A percentile compares a stretch with the other conserved stretches of the same genome.
Conservation (phyloP, 2,329 filamentous ascomycete genomes). For the Colletotrichum echinochloae region DNA sequence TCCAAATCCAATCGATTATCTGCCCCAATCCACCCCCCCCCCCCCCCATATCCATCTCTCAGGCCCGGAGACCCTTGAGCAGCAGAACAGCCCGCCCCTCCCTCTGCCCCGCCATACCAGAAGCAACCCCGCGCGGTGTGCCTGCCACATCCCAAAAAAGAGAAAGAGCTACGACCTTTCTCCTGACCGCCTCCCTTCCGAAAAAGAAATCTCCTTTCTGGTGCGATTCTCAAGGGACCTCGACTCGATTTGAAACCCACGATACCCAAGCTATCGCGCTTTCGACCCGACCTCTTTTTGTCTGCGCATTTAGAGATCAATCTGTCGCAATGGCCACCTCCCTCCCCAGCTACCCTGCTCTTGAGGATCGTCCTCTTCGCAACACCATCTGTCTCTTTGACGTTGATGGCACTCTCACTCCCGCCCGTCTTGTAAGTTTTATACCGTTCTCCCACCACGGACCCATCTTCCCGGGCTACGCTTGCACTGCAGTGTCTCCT, state of each 20-base stretch:
- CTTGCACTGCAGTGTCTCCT: not conserved
- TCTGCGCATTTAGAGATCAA: slow-evolving; percentile 7
- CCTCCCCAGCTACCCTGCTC: slow-evolving; percentile 71
- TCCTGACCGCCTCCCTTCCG: slow-evolving; percentile 1
- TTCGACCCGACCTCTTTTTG: not conserved
- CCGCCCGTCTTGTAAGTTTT: slow-evolving; percentile 77
- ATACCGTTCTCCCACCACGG: not conserved
- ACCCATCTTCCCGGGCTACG: not conserved
- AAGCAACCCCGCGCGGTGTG: slow-evolving; percentile 32
- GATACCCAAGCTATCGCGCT: not conserved
- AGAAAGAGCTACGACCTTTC: slow-evolving; percentile 24
- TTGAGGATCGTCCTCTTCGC: slow-evolving; percentile 86
- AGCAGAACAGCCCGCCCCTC: slow-evolving; percentile 8
- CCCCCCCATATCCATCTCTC: too few species aligned
- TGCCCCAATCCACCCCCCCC: not conserved
- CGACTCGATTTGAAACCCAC: not conserved
- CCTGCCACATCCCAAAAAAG: slow-evolving; percentile 35
- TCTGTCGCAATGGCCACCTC: slow-evolving; percentile 38
- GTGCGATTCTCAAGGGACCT: not conserved
- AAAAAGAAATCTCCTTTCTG: not conserved
- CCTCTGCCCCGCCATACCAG: slow-evolving; percentile 39
- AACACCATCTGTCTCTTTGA: slow-evolving; percentile 97
- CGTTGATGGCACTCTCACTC: slow-evolving; percentile 92
- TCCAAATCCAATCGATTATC: slow-evolving; percentile 5
- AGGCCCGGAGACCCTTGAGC: slow-evolving; percentile 22